Evolutionary conservation across 2,329 filamentous ascomycete species (phyloP).

Genomic region (Exophiala sp.): DNA sequence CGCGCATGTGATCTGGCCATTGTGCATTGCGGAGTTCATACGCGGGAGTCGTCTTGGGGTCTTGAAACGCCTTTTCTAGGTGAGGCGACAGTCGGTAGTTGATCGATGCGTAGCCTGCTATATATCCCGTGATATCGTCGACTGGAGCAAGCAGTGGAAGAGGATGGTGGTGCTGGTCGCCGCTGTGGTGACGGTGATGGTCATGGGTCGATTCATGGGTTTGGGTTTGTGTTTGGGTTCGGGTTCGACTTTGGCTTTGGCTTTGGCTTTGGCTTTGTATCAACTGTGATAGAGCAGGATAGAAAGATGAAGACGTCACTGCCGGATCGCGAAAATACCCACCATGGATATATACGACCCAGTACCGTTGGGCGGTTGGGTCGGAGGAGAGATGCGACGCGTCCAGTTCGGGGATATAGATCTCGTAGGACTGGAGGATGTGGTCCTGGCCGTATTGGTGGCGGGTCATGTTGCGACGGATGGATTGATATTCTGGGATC

Average conservation of each 20-base stretch:
- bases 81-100: constrained; percentile 44
- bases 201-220: too few relatives aligned
- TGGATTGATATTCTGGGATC: constrained; percentile 1
- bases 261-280: constrained; percentile 8
- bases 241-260: too few relatives aligned
- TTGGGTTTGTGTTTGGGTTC: too few relatives aligned
- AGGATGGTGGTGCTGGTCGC: constrained; percentile 4
- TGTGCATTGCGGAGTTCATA: constrained; percentile 34
- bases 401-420: constrained; percentile 19
- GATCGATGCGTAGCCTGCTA: constrained; percentile 42
- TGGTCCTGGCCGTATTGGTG: constrained; percentile 27
- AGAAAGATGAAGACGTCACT: constrained; percentile 35
- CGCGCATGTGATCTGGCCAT: constrained; percentile 43
- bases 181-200: not conserved
- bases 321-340: constrained; percentile 46
- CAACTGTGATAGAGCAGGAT: constrained; percentile 35
- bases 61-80: constrained; percentile 36
- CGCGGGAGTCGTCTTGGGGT: constrained; percentile 29
- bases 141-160: not conserved
- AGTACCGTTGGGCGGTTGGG: constrained; percentile 13
- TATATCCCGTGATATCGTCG: constrained; percentile 22
- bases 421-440: constrained; percentile 28
- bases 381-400: constrained; percentile 3
- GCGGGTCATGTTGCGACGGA: constrained; percentile 17
- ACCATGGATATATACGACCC: constrained; percentile 41